A percentile compares a stretch with the other conserved stretches of the same genome.
phyloP scores from a whole-genome alignment of 1,284 basidiomycete genomes.

The Laetiporus sulphureus region DNA sequence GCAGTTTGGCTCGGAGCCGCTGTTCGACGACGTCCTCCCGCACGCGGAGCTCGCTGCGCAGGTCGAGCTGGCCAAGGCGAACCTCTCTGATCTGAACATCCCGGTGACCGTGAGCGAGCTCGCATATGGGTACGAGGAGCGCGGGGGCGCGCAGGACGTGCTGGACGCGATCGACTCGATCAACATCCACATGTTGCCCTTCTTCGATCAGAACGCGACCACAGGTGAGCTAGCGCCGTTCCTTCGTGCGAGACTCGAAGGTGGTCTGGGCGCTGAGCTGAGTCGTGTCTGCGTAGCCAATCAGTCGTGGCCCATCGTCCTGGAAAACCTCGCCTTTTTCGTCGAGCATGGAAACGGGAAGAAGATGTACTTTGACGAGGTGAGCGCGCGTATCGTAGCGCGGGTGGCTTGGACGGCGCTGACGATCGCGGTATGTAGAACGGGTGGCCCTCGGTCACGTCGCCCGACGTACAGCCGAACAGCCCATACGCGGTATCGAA shows the following conservation, averaged over 20 bases:
- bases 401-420: not conserved
- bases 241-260: not conserved
- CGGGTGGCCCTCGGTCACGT: slow-evolving; percentile 66
- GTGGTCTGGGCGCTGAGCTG: slow-evolving; percentile 1
- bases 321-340: slow-evolving; percentile 57
- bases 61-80: slow-evolving; percentile 42
- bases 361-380: slow-evolving; percentile 70
- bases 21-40: slow-evolving; percentile 56
- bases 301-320: slow-evolving; percentile 57
- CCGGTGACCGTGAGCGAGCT: slow-evolving; percentile 59
- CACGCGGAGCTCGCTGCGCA: slow-evolving; percentile 48
- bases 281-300: slow-evolving; percentile 30
- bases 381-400: slow-evolving; percentile 17
- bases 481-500: slow-evolving; percentile 43
- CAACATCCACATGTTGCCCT: slow-evolving; percentile 70
- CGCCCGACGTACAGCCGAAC: slow-evolving; percentile 53
- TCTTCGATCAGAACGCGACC: slow-evolving; percentile 56
- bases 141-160: slow-evolving; percentile 48
- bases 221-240: slow-evolving; percentile 35
- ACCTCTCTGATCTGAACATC: slow-evolving; percentile 47
- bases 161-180: slow-evolving; percentile 61
- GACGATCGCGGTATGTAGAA: slow-evolving; percentile 36
- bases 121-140: slow-evolving; percentile 42
- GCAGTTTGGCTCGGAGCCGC: slow-evolving; percentile 71
- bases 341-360: slow-evolving; percentile 50